Base-by-base conservation (phyloP, 2,329 filamentous ascomycete species). In the Pyrenophora seminiperda region DNA sequence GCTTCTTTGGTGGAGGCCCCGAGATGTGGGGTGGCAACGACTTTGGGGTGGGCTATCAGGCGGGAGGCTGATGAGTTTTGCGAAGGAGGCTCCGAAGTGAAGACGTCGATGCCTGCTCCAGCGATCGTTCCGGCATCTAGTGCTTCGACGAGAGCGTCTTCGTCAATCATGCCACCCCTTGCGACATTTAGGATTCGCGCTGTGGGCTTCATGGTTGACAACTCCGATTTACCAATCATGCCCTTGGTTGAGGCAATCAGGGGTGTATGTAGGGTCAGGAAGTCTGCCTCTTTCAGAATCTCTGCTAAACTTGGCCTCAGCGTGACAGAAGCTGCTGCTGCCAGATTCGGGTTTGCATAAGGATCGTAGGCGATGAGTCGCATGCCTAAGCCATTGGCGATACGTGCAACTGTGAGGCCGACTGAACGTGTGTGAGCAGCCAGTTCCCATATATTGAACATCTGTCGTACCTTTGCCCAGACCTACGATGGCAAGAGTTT, bases 1-100 rank as follows among this genome's bases (percentile, higher is more conserved):
- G 90, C 90, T 77, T 94, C 90, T 27, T 88, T 81, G 0, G 90
- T 94, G 0, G 86, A 90, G 0, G 90, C 90, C 6, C 89, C 89
- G 0, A 94, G 78, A 69, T 94, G 90, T 1, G 90, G 90, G 6
- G 90, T 93, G 1, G 85, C 85, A 2, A 93, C 85, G 0, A 91
- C 88, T 58, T 83, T 86, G 1, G 85, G 82, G 60, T 93, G 89
- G 7, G 77, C 78, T 48, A 88, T 82, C 7, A 94, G 77, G 36
- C 78, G 79, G 9, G 79, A 80, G 2, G 89, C 87, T 3, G 81
- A 76, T 1, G 85, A 85, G 27, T 77, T 76, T 27, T 76, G 68
- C n/a, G 77, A 66, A 0, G 87, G 85, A 4, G 90, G 90, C 67
- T 94, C 90, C 3, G 81, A 80, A 0, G 88, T 90, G 70, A 90